phyloP scores from a whole-genome alignment of 441 rosid genomes.

The Manihot esculenta region DNA sequence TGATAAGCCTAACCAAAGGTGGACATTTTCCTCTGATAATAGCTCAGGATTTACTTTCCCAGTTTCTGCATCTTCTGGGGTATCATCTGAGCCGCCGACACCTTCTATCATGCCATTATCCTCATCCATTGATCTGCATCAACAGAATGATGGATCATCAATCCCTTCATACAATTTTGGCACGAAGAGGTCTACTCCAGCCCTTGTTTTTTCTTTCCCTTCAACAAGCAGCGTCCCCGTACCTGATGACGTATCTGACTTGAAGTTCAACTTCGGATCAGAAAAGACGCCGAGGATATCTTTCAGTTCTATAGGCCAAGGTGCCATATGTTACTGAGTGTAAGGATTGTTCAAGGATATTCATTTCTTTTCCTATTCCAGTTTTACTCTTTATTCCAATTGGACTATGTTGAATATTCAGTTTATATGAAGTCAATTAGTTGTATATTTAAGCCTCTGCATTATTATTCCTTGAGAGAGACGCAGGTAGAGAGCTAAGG shows the following conservation, averaged over 20 bases:
- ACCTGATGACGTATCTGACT: slow-evolving; percentile 40
- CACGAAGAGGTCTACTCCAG: slow-evolving; percentile 33
- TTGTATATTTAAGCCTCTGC: neutral
- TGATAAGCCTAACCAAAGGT: slow-evolving; percentile 46
- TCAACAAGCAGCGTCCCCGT: slow-evolving; percentile 48
- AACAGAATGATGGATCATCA: slow-evolving; percentile 39
- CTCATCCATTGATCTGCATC: slow-evolving; percentile 32
- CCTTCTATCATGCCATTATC: slow-evolving; percentile 65
- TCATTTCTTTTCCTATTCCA: neutral
- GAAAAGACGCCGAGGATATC: slow-evolving; percentile 52
- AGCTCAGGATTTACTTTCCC: slow-evolving; percentile 69
- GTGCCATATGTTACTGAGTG: slow-evolving; percentile 54
- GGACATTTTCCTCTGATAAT: slow-evolving; percentile 50
- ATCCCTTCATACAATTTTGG: slow-evolving; percentile 62
- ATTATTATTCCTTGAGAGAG: neutral
- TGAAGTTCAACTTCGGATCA: slow-evolving; percentile 65
- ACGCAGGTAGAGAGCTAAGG: neutral
- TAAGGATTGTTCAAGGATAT: neutral
- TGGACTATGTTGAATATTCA: neutral
- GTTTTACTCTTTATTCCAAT: too few relatives aligned
- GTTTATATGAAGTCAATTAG: neutral
- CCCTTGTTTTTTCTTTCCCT: slow-evolving; percentile 68
- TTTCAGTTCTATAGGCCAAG: slow-evolving; percentile 52
- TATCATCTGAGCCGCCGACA: slow-evolving; percentile 71
- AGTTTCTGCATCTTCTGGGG: slow-evolving; percentile 50